A percentile compares a stretch with the other conserved stretches of the same genome.
Conservation (phyloP, 768 basidiomycete species). For the Amanita inopinata region DNA sequence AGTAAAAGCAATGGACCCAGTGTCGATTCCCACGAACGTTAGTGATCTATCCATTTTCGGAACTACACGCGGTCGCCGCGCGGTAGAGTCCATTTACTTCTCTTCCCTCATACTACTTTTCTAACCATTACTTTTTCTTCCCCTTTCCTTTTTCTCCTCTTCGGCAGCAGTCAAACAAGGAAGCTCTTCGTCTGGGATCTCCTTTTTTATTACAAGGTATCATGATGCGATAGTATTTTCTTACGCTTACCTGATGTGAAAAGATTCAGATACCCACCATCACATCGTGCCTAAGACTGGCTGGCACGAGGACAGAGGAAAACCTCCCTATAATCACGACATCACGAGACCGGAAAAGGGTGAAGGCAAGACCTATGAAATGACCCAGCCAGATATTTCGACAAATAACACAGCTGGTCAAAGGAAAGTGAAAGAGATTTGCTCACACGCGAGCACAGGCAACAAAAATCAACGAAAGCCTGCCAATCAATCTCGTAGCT, state of each 20-base stretch:
- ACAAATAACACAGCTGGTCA: neutral
- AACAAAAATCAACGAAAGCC: neutral
- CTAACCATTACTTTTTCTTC: conserved; percentile 15
- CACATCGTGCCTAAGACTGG: conserved; percentile 2
- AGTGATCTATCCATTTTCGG: conserved; percentile 21
- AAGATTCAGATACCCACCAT: neutral
- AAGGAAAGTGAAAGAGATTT: conserved; percentile 8
- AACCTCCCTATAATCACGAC: conserved; percentile 10
- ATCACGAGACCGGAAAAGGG: conserved; percentile 12
- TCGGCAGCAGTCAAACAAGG: conserved; percentile 19
- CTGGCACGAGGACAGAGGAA: conserved; percentile 1
- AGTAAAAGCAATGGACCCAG: conserved; percentile 11
- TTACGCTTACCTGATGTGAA: neutral
- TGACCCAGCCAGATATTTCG: conserved; percentile 11
- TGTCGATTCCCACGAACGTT: conserved; percentile 12
- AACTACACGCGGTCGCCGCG: conserved; percentile 31
- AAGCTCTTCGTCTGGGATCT: conserved; percentile 21
- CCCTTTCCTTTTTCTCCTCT: conserved; percentile 14
- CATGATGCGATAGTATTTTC: neutral
- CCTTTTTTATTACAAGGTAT: conserved; percentile 31
- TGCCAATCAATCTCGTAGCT: neutral
- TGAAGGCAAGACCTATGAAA: conserved; percentile 10
- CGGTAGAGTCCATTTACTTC: conserved; percentile 21
- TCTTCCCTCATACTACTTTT: conserved; percentile 14
- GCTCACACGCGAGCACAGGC: conserved; percentile 1